Percentiles rank a stretch among this genome's conserved stretches.
phyloP scores from a whole-genome alignment of 805 yeast species.

The Starmerella apicola region DNA sequence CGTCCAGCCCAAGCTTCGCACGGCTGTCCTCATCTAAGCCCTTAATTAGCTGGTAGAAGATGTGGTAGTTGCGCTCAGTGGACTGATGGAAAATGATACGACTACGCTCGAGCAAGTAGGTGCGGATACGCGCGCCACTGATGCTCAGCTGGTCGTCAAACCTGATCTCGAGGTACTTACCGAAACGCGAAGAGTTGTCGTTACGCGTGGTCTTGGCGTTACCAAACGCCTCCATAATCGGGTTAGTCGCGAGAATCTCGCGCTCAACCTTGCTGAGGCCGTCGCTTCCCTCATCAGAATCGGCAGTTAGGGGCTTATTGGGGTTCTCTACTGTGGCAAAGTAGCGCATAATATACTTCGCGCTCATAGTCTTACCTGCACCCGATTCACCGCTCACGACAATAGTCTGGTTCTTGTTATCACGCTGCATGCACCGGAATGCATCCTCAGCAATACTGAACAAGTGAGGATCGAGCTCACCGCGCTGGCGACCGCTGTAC shows the following conservation, averaged over 20 bases:
- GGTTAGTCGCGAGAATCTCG: conserved; percentile 91
- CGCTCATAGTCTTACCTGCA: conserved; percentile 96
- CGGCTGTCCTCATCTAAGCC: conserved; percentile 50
- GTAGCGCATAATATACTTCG: conserved; percentile 93
- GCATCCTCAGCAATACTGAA: conserved; percentile 98
- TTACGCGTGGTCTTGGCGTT: conserved; percentile 96
- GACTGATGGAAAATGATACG: conserved; percentile 86
- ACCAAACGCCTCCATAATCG: conserved; percentile 96
- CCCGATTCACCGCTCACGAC: conserved; percentile 98
- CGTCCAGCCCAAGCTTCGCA: conserved; percentile 44
- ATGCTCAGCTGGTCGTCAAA: conserved; percentile 65
- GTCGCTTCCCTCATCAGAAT: conserved; percentile 18
- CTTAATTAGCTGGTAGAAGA: conserved; percentile 75
- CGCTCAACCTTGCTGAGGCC: conserved; percentile 87
- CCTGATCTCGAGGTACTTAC: conserved; percentile 85
- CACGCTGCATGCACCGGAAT: conserved; percentile 83
- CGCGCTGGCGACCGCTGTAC: conserved; percentile 83
- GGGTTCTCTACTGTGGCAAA: conserved; percentile 80
- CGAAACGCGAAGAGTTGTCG: conserved; percentile 95
- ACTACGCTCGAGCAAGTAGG: conserved; percentile 84
- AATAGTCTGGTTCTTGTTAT: conserved; percentile 78
- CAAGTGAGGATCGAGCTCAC: conserved; percentile 92
- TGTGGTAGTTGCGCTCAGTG: conserved; percentile 88
- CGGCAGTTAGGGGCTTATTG: conserved; percentile 23
- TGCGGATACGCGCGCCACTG: conserved; percentile 88